Percentiles rank a stretch among this genome's conserved stretches.
These are phyloP conservation scores for Leucocoprinus sp. DNA, from an alignment of 768 basidiomycete genomes.

Conservation along the genomic window DNA sequence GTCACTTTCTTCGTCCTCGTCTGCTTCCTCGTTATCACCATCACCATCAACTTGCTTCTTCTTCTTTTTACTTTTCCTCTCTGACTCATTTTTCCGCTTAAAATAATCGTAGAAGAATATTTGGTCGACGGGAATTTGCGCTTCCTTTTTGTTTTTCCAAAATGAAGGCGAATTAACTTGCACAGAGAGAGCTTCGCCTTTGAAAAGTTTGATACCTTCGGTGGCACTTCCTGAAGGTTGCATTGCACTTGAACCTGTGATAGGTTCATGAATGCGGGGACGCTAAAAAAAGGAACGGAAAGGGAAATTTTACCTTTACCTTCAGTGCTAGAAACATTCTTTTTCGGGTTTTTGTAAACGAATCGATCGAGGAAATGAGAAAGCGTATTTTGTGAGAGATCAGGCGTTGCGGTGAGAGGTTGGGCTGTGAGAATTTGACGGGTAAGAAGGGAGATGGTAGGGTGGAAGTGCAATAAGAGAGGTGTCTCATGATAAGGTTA, in stretches of 20 bases:
- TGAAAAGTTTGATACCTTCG: conserved; percentile 70
- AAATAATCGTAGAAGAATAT: conserved; percentile 94
- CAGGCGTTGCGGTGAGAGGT: conserved; percentile 74
- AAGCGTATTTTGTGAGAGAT: conserved; percentile 88
- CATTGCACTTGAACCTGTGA: conserved; percentile 87
- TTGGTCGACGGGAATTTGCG: conserved; percentile 84
- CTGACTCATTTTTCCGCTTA: conserved; percentile 53
- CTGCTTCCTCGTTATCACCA: conserved; percentile 22
- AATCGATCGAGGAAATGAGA: conserved; percentile 95
- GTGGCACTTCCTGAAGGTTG: conserved; percentile 74
- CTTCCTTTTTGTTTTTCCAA: conserved; percentile 48
- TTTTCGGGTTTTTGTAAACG: conserved; percentile 95
- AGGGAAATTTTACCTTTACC: conserved; percentile 2
- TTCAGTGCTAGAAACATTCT: conserved; percentile 25
- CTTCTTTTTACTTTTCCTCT: conserved; percentile 30
- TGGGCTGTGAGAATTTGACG: conserved; percentile 67
- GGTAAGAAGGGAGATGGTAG: conserved; percentile 80
- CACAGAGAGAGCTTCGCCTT: conserved; percentile 41
- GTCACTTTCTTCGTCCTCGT: conserved; percentile 29
- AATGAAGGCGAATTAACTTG: conserved; percentile 72
- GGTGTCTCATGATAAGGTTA: conserved; percentile 43
- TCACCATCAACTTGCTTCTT: conserved; percentile 31
- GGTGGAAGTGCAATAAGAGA: conserved; percentile 83
- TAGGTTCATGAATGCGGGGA: conserved; percentile 13
- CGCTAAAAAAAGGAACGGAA: not conserved